These are phyloP conservation scores for Penicillium sp. DNA, from an alignment of 2,329 filamentous ascomycete species.

Conservation along the genomic window DNA sequence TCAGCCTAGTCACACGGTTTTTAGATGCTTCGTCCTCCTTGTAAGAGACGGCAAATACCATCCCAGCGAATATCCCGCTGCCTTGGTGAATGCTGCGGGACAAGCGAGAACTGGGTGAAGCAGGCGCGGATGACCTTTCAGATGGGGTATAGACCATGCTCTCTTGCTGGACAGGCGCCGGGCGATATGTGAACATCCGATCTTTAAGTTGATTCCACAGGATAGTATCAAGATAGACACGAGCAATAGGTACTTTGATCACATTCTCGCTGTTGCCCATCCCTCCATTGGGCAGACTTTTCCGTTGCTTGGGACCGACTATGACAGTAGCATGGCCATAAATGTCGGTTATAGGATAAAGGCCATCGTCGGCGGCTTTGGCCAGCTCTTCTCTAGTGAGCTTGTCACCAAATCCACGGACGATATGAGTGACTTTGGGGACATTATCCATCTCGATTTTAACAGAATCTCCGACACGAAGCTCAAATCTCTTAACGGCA, in stretches of 20 bases:
- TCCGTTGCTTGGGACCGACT: slow-evolving; percentile 44
- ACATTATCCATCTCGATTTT: slow-evolving; percentile 47
- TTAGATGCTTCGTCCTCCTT: slow-evolving; percentile 57
- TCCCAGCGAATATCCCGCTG: slow-evolving; percentile 66
- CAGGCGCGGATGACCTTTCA: slow-evolving; percentile 41
- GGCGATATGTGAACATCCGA: slow-evolving; percentile 37
- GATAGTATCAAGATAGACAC: slow-evolving; percentile 49
- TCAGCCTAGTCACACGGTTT: slow-evolving; percentile 59
- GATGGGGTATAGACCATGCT: slow-evolving; percentile 39
- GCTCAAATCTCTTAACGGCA: slow-evolving; percentile 46
- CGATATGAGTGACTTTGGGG: slow-evolving; percentile 46
- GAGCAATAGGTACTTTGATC: slow-evolving; percentile 46
- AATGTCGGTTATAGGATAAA: slow-evolving; percentile 42
- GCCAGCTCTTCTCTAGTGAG: slow-evolving; percentile 31
- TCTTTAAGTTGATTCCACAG: slow-evolving; percentile 49
- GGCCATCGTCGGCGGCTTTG: slow-evolving; percentile 25
- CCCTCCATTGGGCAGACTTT: slow-evolving; percentile 39
- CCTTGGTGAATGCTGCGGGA: slow-evolving; percentile 41
- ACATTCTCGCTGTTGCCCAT: slow-evolving; percentile 30
- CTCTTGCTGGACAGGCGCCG: slow-evolving; percentile 19
- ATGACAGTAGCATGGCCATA: slow-evolving; percentile 45
- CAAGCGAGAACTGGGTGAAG: slow-evolving; percentile 52
- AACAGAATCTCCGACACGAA: slow-evolving; percentile 47
- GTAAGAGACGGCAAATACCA: slow-evolving; percentile 86
- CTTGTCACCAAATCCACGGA: slow-evolving; percentile 44